A percentile compares a stretch with the other conserved stretches of the same genome.
Evolutionary conservation across 2,329 filamentous ascomycete species (phyloP).

Genomic region (Reticulascus tulasneorum): DNA sequence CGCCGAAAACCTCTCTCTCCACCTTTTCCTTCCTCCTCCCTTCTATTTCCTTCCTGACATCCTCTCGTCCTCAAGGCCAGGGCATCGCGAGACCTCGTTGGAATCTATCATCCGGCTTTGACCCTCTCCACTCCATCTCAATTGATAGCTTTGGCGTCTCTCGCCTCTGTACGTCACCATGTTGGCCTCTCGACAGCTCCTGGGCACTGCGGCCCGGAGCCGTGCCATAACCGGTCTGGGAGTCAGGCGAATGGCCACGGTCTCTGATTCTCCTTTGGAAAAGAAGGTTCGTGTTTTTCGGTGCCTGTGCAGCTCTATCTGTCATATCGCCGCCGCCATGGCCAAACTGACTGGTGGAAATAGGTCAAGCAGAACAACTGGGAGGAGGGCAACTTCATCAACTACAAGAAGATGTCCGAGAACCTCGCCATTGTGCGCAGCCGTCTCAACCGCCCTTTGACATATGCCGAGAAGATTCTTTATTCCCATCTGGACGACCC

Average conservation of each 20-base stretch:
- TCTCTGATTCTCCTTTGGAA: conserved; percentile 80
- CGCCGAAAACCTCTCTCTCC: conserved; percentile 23
- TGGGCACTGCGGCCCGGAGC: conserved; percentile 61
- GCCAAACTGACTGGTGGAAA: conserved; percentile 4
- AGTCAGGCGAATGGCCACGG: conserved; percentile 75
- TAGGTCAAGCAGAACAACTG: conserved; percentile 91
- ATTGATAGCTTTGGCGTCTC: conserved; percentile 23
- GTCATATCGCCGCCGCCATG: background rate
- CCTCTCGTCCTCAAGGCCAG: conserved; percentile 7
- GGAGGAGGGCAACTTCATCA: conserved; percentile 96
- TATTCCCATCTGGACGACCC: conserved; percentile 99
- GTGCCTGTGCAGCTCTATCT: too few species aligned
- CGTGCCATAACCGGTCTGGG: conserved; percentile 56
- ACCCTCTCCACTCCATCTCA: conserved; percentile 17
- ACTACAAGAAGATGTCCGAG: conserved; percentile 99
- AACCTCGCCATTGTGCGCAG: conserved; percentile 87
- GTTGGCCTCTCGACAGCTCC: conserved; percentile 68
- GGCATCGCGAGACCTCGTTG: conserved; percentile 8
- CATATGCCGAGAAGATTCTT: conserved; percentile 96
- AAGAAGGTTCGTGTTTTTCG: too few species aligned
- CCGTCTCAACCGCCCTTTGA: conserved; percentile 88
- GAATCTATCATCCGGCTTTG: conserved; percentile 11
- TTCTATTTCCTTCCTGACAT: conserved; percentile 12
- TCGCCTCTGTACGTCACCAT: conserved; percentile 42
- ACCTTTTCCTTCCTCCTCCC: conserved; percentile 23